These are phyloP conservation scores for Diaporthe capsici DNA, from an alignment of 2,329 filamentous ascomycete genomes.

Conservation along the genomic window DNA sequence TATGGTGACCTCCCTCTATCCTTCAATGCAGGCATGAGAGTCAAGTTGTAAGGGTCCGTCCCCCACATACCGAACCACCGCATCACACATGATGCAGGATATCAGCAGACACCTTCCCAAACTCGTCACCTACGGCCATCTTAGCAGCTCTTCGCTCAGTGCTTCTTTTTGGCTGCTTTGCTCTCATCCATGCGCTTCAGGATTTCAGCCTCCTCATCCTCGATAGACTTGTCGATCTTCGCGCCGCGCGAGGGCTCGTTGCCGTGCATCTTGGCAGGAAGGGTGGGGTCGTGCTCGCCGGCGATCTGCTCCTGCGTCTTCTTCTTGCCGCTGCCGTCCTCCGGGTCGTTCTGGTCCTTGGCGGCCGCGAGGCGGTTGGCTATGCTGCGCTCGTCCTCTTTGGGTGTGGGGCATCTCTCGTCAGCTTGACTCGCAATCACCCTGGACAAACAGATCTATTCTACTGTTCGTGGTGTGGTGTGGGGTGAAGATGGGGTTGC, in stretches of 20 bases:
- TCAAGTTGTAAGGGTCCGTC: background rate
- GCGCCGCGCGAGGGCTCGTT: constrained; percentile 83
- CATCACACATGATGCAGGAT: too few species aligned
- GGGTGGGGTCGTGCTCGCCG: constrained; percentile 43
- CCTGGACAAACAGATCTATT: background rate
- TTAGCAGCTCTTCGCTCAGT: background rate
- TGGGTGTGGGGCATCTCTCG: constrained; percentile 46
- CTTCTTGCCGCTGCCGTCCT: constrained; percentile 44
- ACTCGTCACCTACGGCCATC: accelerated
- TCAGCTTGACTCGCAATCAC: background rate
- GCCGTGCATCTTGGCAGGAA: constrained; percentile 72
- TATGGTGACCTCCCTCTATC: background rate
- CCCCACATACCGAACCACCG: background rate
- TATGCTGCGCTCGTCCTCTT: constrained; percentile 80
- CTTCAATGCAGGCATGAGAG: background rate
- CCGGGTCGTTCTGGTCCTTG: constrained; percentile 41
- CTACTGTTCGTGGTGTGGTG: background rate
- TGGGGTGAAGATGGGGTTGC: constrained; percentile 44
- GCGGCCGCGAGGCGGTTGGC: constrained; percentile 78
- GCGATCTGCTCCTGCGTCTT: constrained; percentile 50
- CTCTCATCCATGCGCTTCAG: constrained; percentile 64
- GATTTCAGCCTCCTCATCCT: constrained; percentile 76
- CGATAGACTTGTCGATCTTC: constrained; percentile 77
- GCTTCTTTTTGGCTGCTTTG: constrained; percentile 43
- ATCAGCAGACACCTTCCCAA: background rate